Evolutionary conservation across 2,329 filamentous ascomycete species (phyloP), one percentile per base, ranked within the genome.

Genomic region (Westerdykella sp.): DNA sequence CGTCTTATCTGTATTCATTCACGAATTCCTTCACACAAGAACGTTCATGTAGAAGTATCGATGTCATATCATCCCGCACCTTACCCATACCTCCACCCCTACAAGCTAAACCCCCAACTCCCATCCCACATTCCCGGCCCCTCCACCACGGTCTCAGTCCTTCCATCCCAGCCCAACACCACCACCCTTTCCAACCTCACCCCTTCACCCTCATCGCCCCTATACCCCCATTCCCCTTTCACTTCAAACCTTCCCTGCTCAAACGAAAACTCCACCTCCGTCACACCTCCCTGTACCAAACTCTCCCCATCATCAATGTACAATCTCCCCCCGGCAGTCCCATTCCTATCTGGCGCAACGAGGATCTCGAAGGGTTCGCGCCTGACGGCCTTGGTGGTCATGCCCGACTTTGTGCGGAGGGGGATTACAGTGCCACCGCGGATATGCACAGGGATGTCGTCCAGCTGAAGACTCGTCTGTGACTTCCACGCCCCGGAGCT

Each of bases 221-320:
- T 22, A 56, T 78, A 83, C 1, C 66, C 75, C 56, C 83, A 84
- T 2, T 55, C 62, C 0, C 81, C 82, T 2, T 65, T 68, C 30
- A 75, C 65, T 0, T 53, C 66, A 18, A 85, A 71, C 43, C 68
- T 66, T 28, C 77, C 76, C 2, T 73, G 60, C 37, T 73, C 67
- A 58, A 80, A 90, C 7, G 60, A 54, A 53, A 90, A 85, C 12
- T 69, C 63, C 41, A 89, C 72, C 43, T 78, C 69, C 6, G 74
- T 79, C n/a, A 73, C 78, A 1, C 55, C 62, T 2, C 67, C 48
- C 63, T 85, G 85, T 45, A 77, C 69, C 39, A 90, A 54, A 48
- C 79, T 84, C 65, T 81, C 81, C 1, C 85, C 84, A 53, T 89
- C 85, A 53, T 88, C 84, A 4, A 88, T 60, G 56, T 87, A 87